Conservation (phyloP, 2,329 filamentous ascomycete genomes). For the Neopestalotiopsis rosae region DNA sequence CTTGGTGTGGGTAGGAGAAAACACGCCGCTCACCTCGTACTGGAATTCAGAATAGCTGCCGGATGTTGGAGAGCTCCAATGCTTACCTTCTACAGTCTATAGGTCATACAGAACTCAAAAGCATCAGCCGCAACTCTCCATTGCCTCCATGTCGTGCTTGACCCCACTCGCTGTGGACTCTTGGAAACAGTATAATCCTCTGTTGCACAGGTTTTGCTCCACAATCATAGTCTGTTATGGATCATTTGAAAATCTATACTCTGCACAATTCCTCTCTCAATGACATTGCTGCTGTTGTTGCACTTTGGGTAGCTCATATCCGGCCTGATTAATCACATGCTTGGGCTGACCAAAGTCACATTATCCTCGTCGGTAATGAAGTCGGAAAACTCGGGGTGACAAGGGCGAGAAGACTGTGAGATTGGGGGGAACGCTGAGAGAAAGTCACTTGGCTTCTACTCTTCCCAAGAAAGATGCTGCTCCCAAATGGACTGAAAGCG, state of each 20-base stretch:
- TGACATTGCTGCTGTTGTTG: not conserved
- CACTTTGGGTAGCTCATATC: not conserved
- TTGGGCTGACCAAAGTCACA: not conserved
- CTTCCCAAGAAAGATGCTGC: no score
- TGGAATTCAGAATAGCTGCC: not conserved
- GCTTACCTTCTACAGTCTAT: no score
- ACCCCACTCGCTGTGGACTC: constrained; percentile 6
- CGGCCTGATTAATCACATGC: not conserved
- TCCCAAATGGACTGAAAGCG: not conserved
- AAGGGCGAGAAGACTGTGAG: not conserved
- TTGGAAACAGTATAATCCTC: constrained; percentile 10
- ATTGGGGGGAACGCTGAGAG: not conserved
- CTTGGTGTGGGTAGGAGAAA: not conserved
- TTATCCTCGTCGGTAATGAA: not conserved
- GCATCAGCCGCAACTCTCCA: not conserved
- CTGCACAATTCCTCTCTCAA: not conserved
- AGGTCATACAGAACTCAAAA: not conserved
- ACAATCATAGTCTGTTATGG: not conserved
- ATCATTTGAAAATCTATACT: not conserved
- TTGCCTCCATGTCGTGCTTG: not conserved
- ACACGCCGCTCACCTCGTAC: not conserved
- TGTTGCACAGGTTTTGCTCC: not conserved
- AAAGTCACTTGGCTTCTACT: not conserved
- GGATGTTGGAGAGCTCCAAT: no score
- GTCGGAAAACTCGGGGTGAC: constrained; percentile 8